A percentile compares a stretch with the other conserved stretches of the same genome.
Evolutionary conservation across 495 filamentous ascomycete species (phyloP).

Genomic region (Hypomontagnella monticulosa): DNA sequence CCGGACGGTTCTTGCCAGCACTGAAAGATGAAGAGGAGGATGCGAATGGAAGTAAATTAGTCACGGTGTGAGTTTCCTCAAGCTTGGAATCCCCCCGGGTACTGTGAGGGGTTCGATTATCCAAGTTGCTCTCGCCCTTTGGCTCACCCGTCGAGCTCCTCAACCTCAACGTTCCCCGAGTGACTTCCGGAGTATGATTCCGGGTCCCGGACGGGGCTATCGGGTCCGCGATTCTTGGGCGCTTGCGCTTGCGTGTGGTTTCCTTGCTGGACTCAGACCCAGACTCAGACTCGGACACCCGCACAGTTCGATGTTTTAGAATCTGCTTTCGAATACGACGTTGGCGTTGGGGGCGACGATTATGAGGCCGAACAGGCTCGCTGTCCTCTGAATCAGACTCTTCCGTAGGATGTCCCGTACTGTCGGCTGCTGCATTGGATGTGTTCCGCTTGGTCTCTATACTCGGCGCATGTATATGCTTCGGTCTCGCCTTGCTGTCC

Average conservation of each 20-base stretch:
- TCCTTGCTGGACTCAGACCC: conserved; percentile 1
- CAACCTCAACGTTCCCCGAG: too few relatives aligned
- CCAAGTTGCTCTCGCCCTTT: neutral
- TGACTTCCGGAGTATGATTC: too few relatives aligned
- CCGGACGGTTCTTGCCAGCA: conserved; percentile 16
- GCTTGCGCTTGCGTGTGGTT: conserved; percentile 2
- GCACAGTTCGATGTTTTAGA: neutral
- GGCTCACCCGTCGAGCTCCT: neutral
- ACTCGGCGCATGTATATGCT: conserved; percentile 1
- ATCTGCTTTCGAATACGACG: conserved; percentile 9
- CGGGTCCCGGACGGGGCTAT: too few relatives aligned
- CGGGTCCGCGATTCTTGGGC: too few relatives aligned
- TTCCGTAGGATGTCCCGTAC: neutral
- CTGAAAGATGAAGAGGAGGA: conserved; percentile 6
- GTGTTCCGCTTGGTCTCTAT: neutral
- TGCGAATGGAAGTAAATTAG: conserved; percentile 21
- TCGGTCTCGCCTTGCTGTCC: conserved; percentile 19
- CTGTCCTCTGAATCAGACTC: conserved; percentile 6
- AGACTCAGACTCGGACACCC: neutral
- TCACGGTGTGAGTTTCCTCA: conserved; percentile 15
- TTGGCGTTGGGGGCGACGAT: neutral
- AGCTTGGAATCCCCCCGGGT: neutral
- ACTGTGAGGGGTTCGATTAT: neutral
- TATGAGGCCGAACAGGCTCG: neutral
- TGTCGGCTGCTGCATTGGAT: conserved; percentile 12